phyloP scores from a whole-genome alignment of 1,284 basidiomycete genomes.

The Grifola frondosa region DNA sequence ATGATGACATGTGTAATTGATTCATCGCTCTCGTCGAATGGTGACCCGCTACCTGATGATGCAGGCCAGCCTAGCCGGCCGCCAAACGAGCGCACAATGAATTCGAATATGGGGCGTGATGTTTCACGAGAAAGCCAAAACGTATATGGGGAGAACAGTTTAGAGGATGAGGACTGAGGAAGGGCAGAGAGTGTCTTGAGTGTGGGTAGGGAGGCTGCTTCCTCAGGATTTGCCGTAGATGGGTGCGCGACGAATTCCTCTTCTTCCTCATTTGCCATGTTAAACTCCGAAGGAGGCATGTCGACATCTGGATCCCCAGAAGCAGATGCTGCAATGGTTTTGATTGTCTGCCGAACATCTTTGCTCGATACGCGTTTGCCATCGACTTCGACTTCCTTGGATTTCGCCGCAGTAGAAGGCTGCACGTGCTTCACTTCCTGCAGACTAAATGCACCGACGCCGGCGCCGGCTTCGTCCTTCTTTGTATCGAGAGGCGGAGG shows the following conservation, averaged over 20 bases:
- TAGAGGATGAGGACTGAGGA: conserved; percentile 51
- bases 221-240: conserved; percentile 58
- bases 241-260: conserved; percentile 73
- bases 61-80: conserved; percentile 89
- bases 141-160: conserved; percentile 83
- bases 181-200: conserved; percentile 70
- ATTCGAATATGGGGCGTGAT: conserved; percentile 92
- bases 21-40: conserved; percentile 70
- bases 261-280: conserved; percentile 44
- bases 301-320: conserved; percentile 39
- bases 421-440: conserved; percentile 48
- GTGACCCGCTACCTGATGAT: conserved; percentile 83
- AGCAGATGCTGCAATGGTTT: conserved; percentile 45
- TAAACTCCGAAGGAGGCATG: conserved; percentile 35
- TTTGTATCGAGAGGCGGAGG: conserved; percentile 87
- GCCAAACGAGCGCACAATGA: conserved; percentile 90
- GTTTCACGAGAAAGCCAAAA: conserved; percentile 97
- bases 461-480: conserved; percentile 87
- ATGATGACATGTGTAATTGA: conserved; percentile 96
- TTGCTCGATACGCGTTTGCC: conserved; percentile 64
- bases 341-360: conserved; percentile 75
- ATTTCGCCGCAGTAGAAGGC: conserved; percentile 31
- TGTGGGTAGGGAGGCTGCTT: conserved; percentile 67
- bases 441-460: conserved; percentile 88
- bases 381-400: conserved; percentile 48